Base-by-base conservation (phyloP, 2,329 filamentous ascomycete species). In the Magnaporthiopsis rhizophila region DNA sequence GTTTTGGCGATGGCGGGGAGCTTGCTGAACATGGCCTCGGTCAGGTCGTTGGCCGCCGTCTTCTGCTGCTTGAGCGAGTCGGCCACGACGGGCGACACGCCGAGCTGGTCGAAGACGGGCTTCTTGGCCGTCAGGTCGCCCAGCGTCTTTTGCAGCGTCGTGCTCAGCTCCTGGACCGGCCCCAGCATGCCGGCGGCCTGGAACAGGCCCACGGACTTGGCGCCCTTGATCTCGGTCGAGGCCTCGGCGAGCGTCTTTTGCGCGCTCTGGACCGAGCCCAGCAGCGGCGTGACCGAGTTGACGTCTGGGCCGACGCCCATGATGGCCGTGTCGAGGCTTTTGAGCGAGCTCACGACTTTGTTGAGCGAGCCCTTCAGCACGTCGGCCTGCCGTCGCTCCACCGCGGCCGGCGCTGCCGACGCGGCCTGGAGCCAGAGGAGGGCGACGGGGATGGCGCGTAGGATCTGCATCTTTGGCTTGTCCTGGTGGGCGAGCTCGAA, bases 11-110 rank as follows among this genome's bases (percentile, higher is more conserved):
- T 69, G 9, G 66, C 65, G 45, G 71, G 71, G 5, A 72, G 67
- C 68, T 72, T 72, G 65, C 66, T 67, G 24, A 72, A 67, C 28
- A 72, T 62, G 30, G 70, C 69, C 26, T 66, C 65, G 64, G 69
- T 68, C 30, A 72, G 69, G 28, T 89, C 70, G 4, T 58, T 26
- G 57, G 68, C 63, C 2, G 64, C 64, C 1, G 64, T 58, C 69
- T 71, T 68, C 63, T 72, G 70, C 28, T 68, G 45, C 58, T 68
- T 66, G 59, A 72, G 68, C 62, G 69, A 65, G 63, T 69, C 64
- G 38, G 67, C 67, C 58, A 70, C 70, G 26, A 71, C 59, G 38
- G 65, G 64, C 34, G 68, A 70, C 59, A 68, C 71, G 26, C 70
- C 69, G n/a, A 72, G 68, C 68, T 68, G 65, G 66, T 72, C 71